Percentiles rank a stretch among this genome's conserved stretches.
These are phyloP conservation scores for Saturnispora zaruensis DNA, from an alignment of 805 yeast genomes.

Conservation along the genomic window DNA sequence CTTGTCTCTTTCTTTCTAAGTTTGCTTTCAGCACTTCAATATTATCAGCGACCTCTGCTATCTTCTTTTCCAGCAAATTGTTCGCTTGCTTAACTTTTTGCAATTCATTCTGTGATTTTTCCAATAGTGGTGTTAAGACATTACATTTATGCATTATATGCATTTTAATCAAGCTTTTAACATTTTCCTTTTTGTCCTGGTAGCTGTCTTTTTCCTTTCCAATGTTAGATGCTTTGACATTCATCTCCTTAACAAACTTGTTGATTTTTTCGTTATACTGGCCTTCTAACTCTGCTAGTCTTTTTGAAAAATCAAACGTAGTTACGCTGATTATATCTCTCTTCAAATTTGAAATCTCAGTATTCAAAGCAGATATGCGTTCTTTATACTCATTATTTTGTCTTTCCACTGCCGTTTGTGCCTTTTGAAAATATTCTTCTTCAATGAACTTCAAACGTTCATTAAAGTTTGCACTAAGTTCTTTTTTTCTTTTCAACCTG, in stretches of 20 bases:
- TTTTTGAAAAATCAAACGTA: not conserved
- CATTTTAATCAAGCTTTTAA: not conserved
- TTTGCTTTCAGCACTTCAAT: not conserved
- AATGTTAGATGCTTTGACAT: not conserved
- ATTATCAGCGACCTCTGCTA: not conserved
- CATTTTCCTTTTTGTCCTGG: not conserved
- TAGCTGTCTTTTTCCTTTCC: not conserved
- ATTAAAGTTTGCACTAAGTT: conserved; percentile 16
- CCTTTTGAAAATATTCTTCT: conserved; percentile 16
- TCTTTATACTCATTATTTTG: conserved; percentile 28
- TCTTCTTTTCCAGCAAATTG: not conserved
- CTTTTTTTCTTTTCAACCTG: not conserved
- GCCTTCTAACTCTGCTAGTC: not conserved
- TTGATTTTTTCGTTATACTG: not conserved
- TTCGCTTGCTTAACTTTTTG: not conserved
- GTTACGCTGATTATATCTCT: conserved; percentile 6
- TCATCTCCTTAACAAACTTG: not conserved
- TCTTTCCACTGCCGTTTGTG: conserved; percentile 31
- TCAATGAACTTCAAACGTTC: conserved; percentile 20
- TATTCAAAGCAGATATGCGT: conserved; percentile 19
- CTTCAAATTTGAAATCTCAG: conserved; percentile 16
- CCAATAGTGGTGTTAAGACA: not conserved
- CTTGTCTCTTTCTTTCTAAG: not conserved
- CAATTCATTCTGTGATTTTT: not conserved
- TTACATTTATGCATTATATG: not conserved